Conservation (phyloP, 495 filamentous ascomycete species). For the Neurospora africana region DNA sequence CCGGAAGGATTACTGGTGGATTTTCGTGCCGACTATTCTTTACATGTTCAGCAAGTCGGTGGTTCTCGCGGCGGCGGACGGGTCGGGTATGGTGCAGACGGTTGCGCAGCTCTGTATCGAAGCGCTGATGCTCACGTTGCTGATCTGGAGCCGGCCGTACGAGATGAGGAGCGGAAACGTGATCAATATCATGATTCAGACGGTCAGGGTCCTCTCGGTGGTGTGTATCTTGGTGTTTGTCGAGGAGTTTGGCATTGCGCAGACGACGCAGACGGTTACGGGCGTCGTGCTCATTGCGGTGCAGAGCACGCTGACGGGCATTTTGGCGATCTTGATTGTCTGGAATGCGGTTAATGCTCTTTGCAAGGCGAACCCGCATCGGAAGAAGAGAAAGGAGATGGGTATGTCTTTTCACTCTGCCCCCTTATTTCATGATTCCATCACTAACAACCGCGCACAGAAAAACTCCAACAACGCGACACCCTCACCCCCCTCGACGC, state of each 20-base stretch:
- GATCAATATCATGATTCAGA: constrained; percentile 88
- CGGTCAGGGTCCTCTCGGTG: constrained; percentile 87
- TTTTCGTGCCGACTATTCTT: constrained; percentile 82
- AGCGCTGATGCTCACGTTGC: constrained; percentile 52
- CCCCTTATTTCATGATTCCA: not conserved
- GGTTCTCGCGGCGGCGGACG: constrained; percentile 77
- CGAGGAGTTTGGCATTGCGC: constrained; percentile 78
- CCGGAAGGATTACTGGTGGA: constrained; percentile 89
- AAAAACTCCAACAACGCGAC: constrained; percentile 77
- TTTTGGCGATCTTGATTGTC: constrained; percentile 80
- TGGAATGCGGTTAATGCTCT: constrained; percentile 79
- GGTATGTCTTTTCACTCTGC: constrained; percentile 43
- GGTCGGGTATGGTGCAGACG: constrained; percentile 74
- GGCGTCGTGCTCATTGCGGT: constrained; percentile 84
- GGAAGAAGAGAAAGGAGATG: constrained; percentile 71
- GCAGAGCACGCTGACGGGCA: constrained; percentile 72
- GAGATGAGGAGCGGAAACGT: constrained; percentile 76
- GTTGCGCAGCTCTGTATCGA: constrained; percentile 74
- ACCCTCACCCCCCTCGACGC: constrained; percentile 83
- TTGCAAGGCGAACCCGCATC: constrained; percentile 82
- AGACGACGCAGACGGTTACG: constrained; percentile 88
- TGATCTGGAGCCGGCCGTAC: constrained; percentile 80
- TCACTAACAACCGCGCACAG: constrained; percentile 30
- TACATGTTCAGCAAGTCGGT: constrained; percentile 90
- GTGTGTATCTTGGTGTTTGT: constrained; percentile 88